Conservation (phyloP, 2,329 filamentous ascomycete species). For the Monosporascus sp. region DNA sequence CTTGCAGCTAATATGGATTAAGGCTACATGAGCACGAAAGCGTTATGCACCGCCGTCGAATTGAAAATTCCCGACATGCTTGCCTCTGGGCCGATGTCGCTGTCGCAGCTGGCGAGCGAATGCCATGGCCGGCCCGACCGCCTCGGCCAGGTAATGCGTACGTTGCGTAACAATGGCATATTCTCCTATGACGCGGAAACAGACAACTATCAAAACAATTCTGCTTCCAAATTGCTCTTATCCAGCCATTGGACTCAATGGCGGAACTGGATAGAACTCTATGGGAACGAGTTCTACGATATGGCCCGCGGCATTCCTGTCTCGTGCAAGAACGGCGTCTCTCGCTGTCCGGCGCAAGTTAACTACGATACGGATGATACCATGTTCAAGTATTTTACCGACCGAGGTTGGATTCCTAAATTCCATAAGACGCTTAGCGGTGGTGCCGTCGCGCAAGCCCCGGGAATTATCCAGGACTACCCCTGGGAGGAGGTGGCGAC, state of each 20-base stretch:
- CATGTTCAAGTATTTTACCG: conserved; percentile 35
- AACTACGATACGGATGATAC: conserved; percentile 33
- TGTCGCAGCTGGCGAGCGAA: conserved; percentile 13
- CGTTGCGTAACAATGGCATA: conserved; percentile 29
- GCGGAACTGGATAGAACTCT: conserved; percentile 37
- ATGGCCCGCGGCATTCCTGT: conserved; percentile 34
- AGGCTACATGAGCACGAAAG: conserved; percentile 26
- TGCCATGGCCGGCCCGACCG: conserved; percentile 17
- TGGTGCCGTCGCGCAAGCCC: conserved; percentile 30
- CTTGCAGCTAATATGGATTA: neutral
- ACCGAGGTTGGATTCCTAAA: conserved; percentile 25
- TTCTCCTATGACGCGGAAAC: conserved; percentile 26
- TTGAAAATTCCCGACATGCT: conserved; percentile 26
- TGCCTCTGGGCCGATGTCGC: conserved; percentile 9
- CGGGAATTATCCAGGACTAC: conserved; percentile 36
- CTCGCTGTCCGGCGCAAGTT: conserved; percentile 31
- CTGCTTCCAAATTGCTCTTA: conserved; percentile 26
- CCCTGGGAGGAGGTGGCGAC: conserved; percentile 33
- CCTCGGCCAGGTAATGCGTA: conserved; percentile 26
- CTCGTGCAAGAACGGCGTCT: conserved; percentile 14
- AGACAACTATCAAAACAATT: conserved; percentile 29
- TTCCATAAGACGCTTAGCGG: conserved; percentile 33
- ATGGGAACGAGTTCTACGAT: conserved; percentile 39
- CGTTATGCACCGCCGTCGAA: conserved; percentile 25
- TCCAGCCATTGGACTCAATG: conserved; percentile 39